phyloP scores from a whole-genome alignment of 371 early-diverging fungal genomes.

The Encephalitozoon intestinalis region DNA sequence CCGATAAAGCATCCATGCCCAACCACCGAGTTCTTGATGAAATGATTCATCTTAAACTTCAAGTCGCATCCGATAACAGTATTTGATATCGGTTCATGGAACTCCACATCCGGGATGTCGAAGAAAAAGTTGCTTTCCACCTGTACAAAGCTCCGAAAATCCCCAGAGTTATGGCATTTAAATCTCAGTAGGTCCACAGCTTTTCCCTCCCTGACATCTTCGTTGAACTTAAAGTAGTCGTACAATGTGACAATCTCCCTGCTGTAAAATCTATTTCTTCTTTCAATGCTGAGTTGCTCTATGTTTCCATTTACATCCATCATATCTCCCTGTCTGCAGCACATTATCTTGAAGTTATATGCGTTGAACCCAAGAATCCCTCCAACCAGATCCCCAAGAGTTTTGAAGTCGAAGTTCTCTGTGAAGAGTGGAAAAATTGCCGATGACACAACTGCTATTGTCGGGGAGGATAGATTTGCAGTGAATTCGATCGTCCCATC shows the following conservation, averaged over 20 bases:
- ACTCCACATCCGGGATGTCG: neutral
- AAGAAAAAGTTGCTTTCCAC: constrained; percentile 12
- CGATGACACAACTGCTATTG: constrained; percentile 29
- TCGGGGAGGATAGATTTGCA: neutral
- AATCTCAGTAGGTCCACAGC: constrained; percentile 18
- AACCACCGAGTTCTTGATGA: constrained; percentile 14
- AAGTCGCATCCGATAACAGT: constrained; percentile 22
- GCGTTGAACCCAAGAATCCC: constrained; percentile 35
- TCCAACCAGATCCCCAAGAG: constrained; percentile 34
- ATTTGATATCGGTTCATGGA: constrained; percentile 6
- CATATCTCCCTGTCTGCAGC: neutral
- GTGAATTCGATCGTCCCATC: constrained; percentile 21
- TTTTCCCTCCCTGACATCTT: constrained; percentile 16
- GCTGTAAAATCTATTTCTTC: constrained; percentile 22
- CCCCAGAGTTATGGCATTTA: neutral
- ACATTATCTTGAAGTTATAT: constrained; percentile 35
- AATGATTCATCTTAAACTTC: constrained; percentile 5
- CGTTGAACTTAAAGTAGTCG: constrained; percentile 45
- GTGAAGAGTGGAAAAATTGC: constrained; percentile 39
- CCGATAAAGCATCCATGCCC: constrained; percentile 28
- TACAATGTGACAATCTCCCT: constrained; percentile 44
- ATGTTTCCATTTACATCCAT: neutral
- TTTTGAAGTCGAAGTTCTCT: constrained; percentile 49
- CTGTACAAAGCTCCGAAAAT: neutral
- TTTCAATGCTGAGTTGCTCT: neutral